phyloP scores from a whole-genome alignment of 2,329 filamentous ascomycete species.

The Botrytis pseudocinerea region DNA sequence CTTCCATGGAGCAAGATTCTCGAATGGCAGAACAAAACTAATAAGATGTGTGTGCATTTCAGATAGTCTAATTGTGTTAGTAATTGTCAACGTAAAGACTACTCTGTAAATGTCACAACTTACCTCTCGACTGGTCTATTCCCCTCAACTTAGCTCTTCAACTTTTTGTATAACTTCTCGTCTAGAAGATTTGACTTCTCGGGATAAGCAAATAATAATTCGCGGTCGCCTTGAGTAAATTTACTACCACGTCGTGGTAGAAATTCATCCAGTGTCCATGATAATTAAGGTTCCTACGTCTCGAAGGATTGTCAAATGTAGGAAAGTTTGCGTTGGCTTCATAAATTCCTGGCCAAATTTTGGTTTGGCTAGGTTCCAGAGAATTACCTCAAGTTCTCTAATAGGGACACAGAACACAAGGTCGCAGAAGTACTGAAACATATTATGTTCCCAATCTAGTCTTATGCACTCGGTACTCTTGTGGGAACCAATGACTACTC shows the following conservation, averaged over 20 bases:
- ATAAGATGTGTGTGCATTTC: not conserved
- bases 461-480: no score
- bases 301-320: not conserved
- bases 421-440: no score
- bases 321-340: not conserved
- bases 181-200: not conserved
- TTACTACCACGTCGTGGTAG: not conserved
- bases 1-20: constrained; percentile 7
- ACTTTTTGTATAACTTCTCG: not conserved
- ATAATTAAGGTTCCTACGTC: not conserved
- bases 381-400: not conserved
- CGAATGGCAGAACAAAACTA: not conserved
- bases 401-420: no score
- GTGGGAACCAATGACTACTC: no score
- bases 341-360: not conserved
- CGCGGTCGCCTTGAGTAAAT: not conserved
- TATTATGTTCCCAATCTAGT: no score
- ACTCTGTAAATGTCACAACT: not conserved
- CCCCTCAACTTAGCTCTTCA: not conserved
- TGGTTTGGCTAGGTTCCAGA: not conserved
- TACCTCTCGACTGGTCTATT: not conserved
- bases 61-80: not conserved
- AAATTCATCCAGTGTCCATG: not conserved
- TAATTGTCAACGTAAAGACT: not conserved
- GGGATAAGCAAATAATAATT: not conserved